These are phyloP conservation scores for Chaetomiaceae sp. DNA, from an alignment of 2,329 filamentous ascomycete species.

Conservation along the genomic window DNA sequence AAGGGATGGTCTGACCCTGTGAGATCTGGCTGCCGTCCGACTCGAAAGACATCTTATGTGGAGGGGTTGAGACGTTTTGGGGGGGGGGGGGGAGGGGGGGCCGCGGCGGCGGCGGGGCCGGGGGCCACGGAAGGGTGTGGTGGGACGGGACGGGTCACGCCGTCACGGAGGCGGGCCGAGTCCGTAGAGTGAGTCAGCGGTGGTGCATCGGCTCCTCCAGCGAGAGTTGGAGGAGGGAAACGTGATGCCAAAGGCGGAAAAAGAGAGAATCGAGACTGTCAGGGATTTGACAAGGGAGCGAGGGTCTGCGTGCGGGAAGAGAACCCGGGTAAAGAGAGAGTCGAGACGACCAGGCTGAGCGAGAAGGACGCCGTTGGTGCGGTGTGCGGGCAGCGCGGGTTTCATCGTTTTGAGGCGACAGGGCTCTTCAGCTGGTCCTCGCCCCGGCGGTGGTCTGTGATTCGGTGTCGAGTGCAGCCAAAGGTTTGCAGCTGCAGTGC, in stretches of 20 bases:
- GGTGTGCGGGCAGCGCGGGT: background rate
- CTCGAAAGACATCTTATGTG: constrained; percentile 20
- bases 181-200: background rate
- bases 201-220: background rate
- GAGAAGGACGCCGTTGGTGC: background rate
- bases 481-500: background rate
- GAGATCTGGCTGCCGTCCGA: constrained; percentile 22
- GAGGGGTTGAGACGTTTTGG: background rate
- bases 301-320: background rate
- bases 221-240: background rate
- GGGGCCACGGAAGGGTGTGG: background rate
- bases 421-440: background rate
- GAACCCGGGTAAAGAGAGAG: background rate
- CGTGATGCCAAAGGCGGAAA: background rate
- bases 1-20: constrained; percentile 16
- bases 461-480: background rate
- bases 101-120: background rate
- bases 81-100: background rate
- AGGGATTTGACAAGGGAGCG: background rate
- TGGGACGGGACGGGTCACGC: background rate
- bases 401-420: background rate
- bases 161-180: background rate
- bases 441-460: background rate
- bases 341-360: constrained; percentile 2
- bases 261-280: background rate